Conservation (phyloP, 495 filamentous ascomycete genomes). For the Emericellopsis terricola region DNA sequence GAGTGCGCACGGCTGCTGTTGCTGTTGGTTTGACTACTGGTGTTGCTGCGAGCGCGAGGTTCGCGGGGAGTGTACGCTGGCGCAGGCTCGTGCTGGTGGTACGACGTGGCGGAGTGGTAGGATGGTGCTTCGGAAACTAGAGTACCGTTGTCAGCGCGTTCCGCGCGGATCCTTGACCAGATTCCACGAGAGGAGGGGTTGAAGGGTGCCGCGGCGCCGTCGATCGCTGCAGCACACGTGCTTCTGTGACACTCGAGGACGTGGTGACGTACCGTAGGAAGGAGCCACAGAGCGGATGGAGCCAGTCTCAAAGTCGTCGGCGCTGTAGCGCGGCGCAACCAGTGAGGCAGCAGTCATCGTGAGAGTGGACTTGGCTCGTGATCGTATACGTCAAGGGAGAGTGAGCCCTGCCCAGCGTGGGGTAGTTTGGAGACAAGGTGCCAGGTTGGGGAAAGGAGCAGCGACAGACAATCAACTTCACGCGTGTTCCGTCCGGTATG, state of each 20-base stretch:
- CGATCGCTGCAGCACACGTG: no score
- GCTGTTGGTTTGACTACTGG: conserved; percentile 1
- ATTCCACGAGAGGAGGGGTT: no score
- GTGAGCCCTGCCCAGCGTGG: no score
- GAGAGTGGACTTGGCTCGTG: neutral
- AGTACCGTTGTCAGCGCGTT: no score
- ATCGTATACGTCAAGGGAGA: neutral
- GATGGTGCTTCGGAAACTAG: conserved; percentile 29
- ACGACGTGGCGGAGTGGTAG: conserved; percentile 23
- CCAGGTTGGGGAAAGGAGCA: no score
- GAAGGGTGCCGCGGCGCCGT: no score
- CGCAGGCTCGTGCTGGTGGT: conserved; percentile 18
- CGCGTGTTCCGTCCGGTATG: no score
- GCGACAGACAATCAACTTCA: no score
- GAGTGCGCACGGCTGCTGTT: conserved; percentile 1
- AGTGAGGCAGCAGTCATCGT: neutral
- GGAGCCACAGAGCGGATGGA: conserved; percentile 10
- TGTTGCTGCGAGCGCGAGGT: conserved; percentile 4
- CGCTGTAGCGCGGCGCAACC: conserved; percentile 1
- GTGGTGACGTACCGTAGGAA: conserved; percentile 31
- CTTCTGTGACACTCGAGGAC: no score
- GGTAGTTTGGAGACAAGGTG: no score
- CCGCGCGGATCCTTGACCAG: no score
- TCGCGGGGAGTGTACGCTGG: conserved; percentile 23
- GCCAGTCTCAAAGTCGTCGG: conserved; percentile 18